Base-by-base conservation (phyloP, 805 yeast species). In the Candida cerambycidarum region DNA sequence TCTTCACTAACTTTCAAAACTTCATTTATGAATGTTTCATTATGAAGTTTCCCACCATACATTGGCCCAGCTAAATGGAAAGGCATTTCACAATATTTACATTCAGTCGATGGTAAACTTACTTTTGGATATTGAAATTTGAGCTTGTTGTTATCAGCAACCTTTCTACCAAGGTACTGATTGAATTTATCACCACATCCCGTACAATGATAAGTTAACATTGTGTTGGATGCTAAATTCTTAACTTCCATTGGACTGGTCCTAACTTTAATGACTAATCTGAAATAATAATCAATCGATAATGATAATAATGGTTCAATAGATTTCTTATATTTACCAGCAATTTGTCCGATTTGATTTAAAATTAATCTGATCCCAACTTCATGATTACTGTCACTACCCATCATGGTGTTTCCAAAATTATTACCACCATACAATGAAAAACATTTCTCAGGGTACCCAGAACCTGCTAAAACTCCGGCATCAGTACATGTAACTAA, bases 381-480 rank as follows among this genome's bases (percentile, higher is more conserved):
- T 62, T 93, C 99, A 65, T 93, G 99, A 15, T 92, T 84, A 17
- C 89, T 82, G 57, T 88, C 97, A 48, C 63, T 59, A 27, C 69
- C 68, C 50, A 69, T 61, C 41, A 56, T 54, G 11, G 69, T 56
- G 44, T 79, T 80, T 48, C 92, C 85, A 56, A 89, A 72, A 48
- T 92, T 89, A 43, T 83, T 83, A 16, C 99, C 99, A 15, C 99
- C 98, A 59, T 93, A 93, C 13, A 87, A 71, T 0, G 97, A 89
- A 69, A 82, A 93, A 65, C 98, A 92, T 64, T 93, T 93, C 55
- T 93, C 99, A 0, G 98, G 97, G 61, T 92, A 92, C 11, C 95
- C 95, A 50, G 84, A 83, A 14, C 99, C 99, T 0, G 98, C 98
- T 41, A 93, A 72, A 1, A 93, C 97, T 0, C 96, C 96, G 12